Evolutionary conservation across 257 asterid genomes (phyloP).

Genomic region (Capsicum rhomboideum): DNA sequence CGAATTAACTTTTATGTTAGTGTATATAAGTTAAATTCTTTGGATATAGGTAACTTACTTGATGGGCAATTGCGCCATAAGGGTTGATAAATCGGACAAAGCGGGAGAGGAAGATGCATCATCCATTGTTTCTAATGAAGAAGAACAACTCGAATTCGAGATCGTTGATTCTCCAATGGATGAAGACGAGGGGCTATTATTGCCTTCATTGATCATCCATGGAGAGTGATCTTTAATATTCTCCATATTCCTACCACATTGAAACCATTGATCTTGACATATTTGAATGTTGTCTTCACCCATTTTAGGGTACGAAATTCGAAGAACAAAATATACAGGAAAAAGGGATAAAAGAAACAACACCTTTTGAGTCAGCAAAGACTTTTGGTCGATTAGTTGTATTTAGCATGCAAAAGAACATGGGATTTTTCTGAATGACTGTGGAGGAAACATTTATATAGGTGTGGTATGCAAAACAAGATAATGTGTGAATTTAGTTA

Average conservation of each 20-base stretch:
- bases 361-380: neutral
- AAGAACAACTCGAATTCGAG: slow-evolving; percentile 38
- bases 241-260: slow-evolving; percentile 1
- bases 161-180: slow-evolving; percentile 45
- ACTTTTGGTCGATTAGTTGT: neutral
- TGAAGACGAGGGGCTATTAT: slow-evolving; percentile 23
- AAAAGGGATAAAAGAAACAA: neutral
- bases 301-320: slow-evolving; percentile 12
- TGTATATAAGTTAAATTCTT: neutral
- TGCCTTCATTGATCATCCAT: neutral
- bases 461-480: slow-evolving; percentile 1
- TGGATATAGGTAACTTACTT: slow-evolving; percentile 34
- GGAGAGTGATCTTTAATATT: slow-evolving; percentile 7
- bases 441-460: slow-evolving; percentile 14
- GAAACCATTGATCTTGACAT: slow-evolving; percentile 39
- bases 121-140: slow-evolving; percentile 44
- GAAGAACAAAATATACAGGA: no score
- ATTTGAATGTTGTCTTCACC: slow-evolving; percentile 25
- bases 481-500: neutral
- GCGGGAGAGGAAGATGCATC: slow-evolving; percentile 52
- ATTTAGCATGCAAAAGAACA: neutral
- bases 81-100: slow-evolving; percentile 45
- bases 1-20: neutral
- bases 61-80: slow-evolving; percentile 80
- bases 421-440: slow-evolving; percentile 16